phyloP scores from a whole-genome alignment of 768 basidiomycete species.

The Tricholoma flavovirens region DNA sequence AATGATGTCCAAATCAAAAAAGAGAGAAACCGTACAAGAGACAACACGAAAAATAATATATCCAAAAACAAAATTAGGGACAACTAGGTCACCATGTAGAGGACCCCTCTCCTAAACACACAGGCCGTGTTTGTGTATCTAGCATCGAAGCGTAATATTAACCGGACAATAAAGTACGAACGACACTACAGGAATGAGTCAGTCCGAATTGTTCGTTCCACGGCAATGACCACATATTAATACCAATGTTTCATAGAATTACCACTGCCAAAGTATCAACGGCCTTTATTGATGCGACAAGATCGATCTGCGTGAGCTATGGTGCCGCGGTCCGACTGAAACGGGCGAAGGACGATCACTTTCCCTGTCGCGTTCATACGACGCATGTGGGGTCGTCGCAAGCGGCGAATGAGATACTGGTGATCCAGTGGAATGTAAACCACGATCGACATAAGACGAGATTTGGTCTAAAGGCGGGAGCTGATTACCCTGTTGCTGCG shows the following conservation, averaged over 20 bases:
- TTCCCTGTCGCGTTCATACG: conserved; percentile 55
- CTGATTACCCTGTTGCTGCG: conserved; percentile 23
- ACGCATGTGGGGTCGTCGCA: conserved; percentile 33
- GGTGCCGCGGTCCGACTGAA: conserved; percentile 34
- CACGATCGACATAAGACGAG: conserved; percentile 29
- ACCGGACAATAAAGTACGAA: not conserved
- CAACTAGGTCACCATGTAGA: not conserved
- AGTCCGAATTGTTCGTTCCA: conserved; percentile 1
- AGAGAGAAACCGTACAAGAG: not conserved
- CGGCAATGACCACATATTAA: not conserved
- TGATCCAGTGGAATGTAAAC: conserved; percentile 34
- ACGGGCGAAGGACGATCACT: conserved; percentile 45
- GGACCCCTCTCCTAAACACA: not conserved
- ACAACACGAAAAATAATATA: not conserved
- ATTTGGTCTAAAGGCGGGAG: conserved; percentile 32
- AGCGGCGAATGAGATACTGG: conserved; percentile 35
- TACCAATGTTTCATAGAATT: not conserved
- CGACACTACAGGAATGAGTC: not conserved
- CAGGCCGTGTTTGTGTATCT: not conserved
- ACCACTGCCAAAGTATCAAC: not conserved
- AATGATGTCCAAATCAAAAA: not conserved
- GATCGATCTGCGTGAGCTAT: conserved; percentile 30
- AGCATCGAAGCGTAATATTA: not conserved
- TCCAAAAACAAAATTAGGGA: not conserved
- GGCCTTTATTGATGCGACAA: conserved; percentile 28